phyloP scores from a whole-genome alignment of 345 rosid genomes.

The Dimocarpus longan region DNA sequence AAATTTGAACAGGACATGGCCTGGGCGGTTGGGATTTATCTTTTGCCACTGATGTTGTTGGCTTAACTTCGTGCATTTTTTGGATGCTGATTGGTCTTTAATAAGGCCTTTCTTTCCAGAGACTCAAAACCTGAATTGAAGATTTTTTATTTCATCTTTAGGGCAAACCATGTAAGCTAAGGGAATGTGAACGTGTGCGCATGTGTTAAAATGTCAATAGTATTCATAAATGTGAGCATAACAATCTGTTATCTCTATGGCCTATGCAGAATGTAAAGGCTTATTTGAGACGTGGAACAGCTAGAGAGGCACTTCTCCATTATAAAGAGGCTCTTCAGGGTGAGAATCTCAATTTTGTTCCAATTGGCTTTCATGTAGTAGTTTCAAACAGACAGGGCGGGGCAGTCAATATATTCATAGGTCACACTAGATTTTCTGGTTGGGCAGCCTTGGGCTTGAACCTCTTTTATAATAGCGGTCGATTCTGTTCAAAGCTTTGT shows the following conservation, averaged over 20 bases:
- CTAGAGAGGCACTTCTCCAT: conserved; percentile 75
- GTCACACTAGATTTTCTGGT: neutral
- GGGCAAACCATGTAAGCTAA: neutral
- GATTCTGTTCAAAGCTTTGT: neutral
- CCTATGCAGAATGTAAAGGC: conserved; percentile 94
- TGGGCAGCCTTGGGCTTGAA: neutral
- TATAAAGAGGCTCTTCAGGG: conserved; percentile 88
- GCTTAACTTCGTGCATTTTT: too few relatives aligned
- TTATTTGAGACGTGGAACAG: conserved; percentile 89
- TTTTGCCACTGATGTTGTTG: too few relatives aligned
- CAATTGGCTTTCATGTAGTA: neutral
- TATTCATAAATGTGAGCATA: neutral
- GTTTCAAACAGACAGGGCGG: neutral
- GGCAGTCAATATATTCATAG: neutral
- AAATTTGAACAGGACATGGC: too few relatives aligned
- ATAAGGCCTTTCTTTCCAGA: too few relatives aligned
- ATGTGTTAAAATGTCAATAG: neutral
- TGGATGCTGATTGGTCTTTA: too few relatives aligned
- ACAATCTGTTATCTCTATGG: conserved; percentile 7
- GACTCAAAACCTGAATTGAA: too few relatives aligned
- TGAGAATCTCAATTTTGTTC: conserved; percentile 23
- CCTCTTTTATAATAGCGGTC: neutral
- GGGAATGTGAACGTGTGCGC: neutral
- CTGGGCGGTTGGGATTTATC: too few relatives aligned
- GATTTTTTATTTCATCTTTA: too few relatives aligned